Evolutionary conservation across 164 flowering plant genomes (phyloP).

Genomic region (Liriodendron chinense): DNA sequence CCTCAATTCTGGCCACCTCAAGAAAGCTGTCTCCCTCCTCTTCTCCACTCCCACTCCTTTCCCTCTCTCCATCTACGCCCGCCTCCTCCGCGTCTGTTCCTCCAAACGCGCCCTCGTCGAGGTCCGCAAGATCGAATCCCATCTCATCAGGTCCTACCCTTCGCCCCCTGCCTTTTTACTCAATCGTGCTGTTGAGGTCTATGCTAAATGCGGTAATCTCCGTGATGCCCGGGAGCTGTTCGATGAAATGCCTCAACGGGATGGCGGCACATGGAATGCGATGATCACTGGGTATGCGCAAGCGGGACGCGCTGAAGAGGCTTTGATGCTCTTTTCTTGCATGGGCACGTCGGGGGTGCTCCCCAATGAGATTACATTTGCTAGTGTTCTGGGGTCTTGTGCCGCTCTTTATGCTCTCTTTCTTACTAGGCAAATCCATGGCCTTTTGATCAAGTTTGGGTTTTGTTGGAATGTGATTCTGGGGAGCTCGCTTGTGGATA

Average conservation of each 20-base stretch:
- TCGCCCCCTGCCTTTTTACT: constrained; percentile 35
- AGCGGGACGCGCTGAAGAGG: constrained; percentile 32
- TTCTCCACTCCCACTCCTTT: constrained; percentile 32
- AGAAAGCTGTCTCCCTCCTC: constrained; percentile 39
- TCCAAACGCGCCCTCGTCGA: constrained; percentile 29
- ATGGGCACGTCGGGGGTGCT: constrained; percentile 38
- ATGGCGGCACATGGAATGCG: constrained; percentile 74
- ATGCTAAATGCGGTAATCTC: constrained; percentile 52
- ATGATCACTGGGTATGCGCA: constrained; percentile 49
- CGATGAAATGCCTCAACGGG: constrained; percentile 54
- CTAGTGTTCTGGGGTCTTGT: constrained; percentile 53
- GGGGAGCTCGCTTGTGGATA: constrained; percentile 57
- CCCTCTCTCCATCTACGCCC: constrained; percentile 31
- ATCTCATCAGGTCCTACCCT: constrained; percentile 27
- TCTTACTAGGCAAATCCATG: constrained; percentile 46
- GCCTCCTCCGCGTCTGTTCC: constrained; percentile 41
- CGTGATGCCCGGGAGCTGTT: constrained; percentile 54
- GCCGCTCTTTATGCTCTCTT: constrained; percentile 29
- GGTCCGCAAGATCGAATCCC: constrained; percentile 46
- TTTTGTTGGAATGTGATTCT: constrained; percentile 51
- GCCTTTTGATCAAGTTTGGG: constrained; percentile 42
- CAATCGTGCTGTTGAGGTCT: constrained; percentile 53
- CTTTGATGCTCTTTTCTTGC: constrained; percentile 25
- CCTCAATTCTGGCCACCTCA: constrained; percentile 30
- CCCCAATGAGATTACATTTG: constrained; percentile 51